Evolutionary conservation across 2,329 filamentous ascomycete species (phyloP), one percentile per base, ranked within the genome.

Genomic region (Pseudopyricularia javanii): DNA sequence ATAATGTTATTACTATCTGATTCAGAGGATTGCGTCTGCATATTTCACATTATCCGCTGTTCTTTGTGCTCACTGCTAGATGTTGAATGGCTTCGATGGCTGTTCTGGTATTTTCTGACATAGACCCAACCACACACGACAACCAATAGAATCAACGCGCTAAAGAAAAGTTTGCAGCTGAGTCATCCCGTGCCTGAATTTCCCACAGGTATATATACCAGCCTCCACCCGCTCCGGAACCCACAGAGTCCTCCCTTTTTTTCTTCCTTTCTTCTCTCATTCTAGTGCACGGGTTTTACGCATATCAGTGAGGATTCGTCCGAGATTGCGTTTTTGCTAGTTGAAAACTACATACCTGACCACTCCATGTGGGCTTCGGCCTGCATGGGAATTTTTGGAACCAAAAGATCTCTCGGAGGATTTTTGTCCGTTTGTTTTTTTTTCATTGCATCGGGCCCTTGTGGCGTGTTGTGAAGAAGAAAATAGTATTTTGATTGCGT

Each of bases 321-420:
- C 80, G 85, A 88, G 83, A 80, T 79, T 77, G 79, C 78, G 77
- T 87, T 87, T 86, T 88, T 88, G 85, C 85, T 88, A 86, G 83
- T 86, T 87, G 83, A 86, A 86, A 86, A 86, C 83, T 86, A 86
- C 50, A 74, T 76, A 74, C 76, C 79, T 85, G 84, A 87, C 84
- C 75, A 75, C 85, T 89, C 74, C 74, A 75, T 71, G 60, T 76
- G 78, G 80, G 82, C 77, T 79, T 76, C 74, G 73, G 78, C 74
- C 76, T 78, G 79, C 71, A 72, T 76, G 76, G 83, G 85, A 88
- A 88, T 88, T 83, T 88, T 88, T 88, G 83, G 71, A 78, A 75
- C 28, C 30, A 47, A 34, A 52, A 15, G 15, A 33, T 34, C 49
- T 50, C 49, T 26, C 15, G 20, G 62, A 65, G 32, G 47, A 45